A percentile compares a stretch with the other conserved stretches of the same genome.
Evolutionary conservation across 2,329 filamentous ascomycete genomes (phyloP).

Genomic region (Fusarium azukiicola): DNA sequence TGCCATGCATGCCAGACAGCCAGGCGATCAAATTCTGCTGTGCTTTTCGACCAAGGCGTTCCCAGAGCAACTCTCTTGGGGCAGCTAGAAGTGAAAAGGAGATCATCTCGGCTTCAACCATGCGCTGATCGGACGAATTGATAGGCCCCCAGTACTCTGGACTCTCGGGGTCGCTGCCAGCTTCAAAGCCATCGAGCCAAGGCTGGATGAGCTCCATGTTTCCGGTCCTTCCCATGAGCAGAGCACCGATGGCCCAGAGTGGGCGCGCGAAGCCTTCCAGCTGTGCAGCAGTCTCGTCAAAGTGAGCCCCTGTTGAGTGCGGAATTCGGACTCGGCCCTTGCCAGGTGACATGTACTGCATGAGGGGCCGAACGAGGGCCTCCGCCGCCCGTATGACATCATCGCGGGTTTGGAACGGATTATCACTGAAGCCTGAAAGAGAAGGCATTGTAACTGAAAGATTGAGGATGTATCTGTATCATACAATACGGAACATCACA

Average conservation of each 20-base stretch:
- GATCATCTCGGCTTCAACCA: constrained; percentile 74
- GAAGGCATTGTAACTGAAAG: constrained; percentile 55
- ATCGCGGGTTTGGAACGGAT: constrained; percentile 58
- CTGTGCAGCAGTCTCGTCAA: constrained; percentile 66
- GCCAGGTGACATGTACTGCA: constrained; percentile 57
- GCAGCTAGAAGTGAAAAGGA: constrained; percentile 68
- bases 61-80: constrained; percentile 60
- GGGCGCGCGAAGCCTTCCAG: constrained; percentile 64
- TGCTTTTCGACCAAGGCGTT: constrained; percentile 41
- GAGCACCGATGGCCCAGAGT: constrained; percentile 23
- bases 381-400: constrained; percentile 60
- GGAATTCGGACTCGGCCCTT: constrained; percentile 61
- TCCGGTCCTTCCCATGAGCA: constrained; percentile 11
- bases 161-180: constrained; percentile 57
- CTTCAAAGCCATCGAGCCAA: constrained; percentile 54
- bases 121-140: constrained; percentile 68
- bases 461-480: not conserved
- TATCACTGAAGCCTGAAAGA: constrained; percentile 64
- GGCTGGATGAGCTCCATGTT: constrained; percentile 43
- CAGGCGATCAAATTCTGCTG: constrained; percentile 61
- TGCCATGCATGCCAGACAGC: constrained; percentile 65
- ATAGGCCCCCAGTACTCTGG: constrained; percentile 70
- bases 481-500: not conserved
- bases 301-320: constrained; percentile 61
- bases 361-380: constrained; percentile 59